These are phyloP conservation scores for Fusarium sp. DNA, from an alignment of 2,329 filamentous ascomycete genomes.

Conservation along the genomic window DNA sequence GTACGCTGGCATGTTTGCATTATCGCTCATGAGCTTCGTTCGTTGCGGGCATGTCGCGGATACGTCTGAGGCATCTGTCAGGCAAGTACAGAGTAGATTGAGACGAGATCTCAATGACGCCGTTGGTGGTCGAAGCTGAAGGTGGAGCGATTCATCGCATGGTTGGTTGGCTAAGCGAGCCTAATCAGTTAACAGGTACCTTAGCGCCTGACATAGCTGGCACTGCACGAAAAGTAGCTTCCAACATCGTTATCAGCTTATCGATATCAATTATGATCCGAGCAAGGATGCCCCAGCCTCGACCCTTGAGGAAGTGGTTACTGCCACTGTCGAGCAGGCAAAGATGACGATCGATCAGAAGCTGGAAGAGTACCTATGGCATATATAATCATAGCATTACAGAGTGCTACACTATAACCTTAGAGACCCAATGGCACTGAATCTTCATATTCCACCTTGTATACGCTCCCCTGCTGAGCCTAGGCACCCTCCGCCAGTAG, in stretches of 20 bases:
- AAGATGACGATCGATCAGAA: too few species aligned
- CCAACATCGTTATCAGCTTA: too few species aligned
- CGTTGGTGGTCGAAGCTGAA: background rate
- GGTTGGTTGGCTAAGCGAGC: background rate
- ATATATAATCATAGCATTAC: too few species aligned
- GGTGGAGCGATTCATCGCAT: background rate
- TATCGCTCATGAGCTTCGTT: background rate
- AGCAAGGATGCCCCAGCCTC: too few species aligned
- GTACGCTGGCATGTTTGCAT: background rate
- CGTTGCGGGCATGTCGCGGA: background rate
- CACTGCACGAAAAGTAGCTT: too few species aligned
- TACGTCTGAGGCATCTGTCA: background rate
- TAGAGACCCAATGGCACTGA: background rate
- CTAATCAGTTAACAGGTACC: too few species aligned
- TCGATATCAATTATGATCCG: too few species aligned
- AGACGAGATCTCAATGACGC: background rate
- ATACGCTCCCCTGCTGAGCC: background rate
- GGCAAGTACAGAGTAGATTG: background rate
- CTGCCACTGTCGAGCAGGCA: too few species aligned
- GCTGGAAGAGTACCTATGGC: too few species aligned
- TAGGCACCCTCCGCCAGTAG: background rate
- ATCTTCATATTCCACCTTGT: background rate
- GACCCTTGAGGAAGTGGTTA: too few species aligned
- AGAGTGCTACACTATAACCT: too few species aligned
- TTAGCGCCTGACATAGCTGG: fast-evolving